These are phyloP conservation scores for Fusarium nygamai DNA, from an alignment of 2,329 filamentous ascomycete species.

Conservation along the genomic window DNA sequence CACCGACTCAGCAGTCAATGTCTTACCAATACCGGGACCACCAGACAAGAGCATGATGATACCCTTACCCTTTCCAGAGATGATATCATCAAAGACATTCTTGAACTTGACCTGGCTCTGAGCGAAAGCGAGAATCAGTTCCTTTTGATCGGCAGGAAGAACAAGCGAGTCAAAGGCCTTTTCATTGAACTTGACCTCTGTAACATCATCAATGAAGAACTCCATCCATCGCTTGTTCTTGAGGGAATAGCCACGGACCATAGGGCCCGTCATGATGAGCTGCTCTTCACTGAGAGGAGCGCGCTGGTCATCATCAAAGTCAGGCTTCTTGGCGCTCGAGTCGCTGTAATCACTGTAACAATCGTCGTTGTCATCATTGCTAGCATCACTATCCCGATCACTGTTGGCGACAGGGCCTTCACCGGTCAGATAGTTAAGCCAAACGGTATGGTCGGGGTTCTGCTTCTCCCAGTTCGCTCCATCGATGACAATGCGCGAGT, in stretches of 20 bases:
- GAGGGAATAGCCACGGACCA: conserved; percentile 60
- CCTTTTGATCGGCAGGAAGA: conserved; percentile 59
- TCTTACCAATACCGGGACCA: conserved; percentile 61
- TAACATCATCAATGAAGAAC: conserved; percentile 58
- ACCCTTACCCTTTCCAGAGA: conserved; percentile 61
- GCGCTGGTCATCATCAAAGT: conserved; percentile 18
- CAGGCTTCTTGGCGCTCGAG: neutral
- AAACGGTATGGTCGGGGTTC: conserved; percentile 42
- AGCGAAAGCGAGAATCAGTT: conserved; percentile 61
- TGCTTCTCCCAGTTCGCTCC: conserved; percentile 46
- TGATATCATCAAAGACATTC: conserved; percentile 61
- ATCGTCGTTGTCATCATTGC: neutral
- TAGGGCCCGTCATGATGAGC: conserved; percentile 52
- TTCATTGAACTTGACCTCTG: conserved; percentile 58
- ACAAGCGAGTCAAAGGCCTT: conserved; percentile 61
- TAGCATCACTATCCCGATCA: neutral
- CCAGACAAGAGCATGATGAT: conserved; percentile 61
- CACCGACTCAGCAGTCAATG: conserved; percentile 59
- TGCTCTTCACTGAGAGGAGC: conserved; percentile 51
- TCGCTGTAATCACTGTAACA: neutral
- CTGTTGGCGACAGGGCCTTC: neutral
- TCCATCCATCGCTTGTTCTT: conserved; percentile 60
- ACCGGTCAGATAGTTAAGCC: conserved; percentile 12
- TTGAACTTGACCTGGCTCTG: conserved; percentile 56
- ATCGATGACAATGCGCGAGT: conserved; percentile 47